Base-by-base conservation (phyloP, 2,329 filamentous ascomycete genomes). In the Aureobasidium pullulans region DNA sequence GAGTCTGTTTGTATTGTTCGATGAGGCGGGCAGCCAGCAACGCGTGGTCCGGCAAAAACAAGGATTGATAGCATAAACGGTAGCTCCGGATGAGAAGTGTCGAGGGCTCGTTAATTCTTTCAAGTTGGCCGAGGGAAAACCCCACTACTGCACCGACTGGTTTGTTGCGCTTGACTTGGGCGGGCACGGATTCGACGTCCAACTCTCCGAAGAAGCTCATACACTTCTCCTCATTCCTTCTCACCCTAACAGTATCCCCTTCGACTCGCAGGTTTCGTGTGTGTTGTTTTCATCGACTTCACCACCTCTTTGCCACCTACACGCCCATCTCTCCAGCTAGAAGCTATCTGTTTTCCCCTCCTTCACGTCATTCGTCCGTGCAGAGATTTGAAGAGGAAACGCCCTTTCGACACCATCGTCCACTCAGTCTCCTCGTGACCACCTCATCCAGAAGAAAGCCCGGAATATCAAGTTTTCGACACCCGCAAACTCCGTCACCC, bases 301-400 rank as follows among this genome's bases (percentile, higher is more conserved):
- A 54, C 50, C 34, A 42, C 37, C 29, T 31, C 37, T 43, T 19
- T 29, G 28, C 37, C 39, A 13, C 6, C 39, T 46, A 23, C 19
- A 16, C 43, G 43, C 16, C 29, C 11, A 23, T 23, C 7, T 36
- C 6, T 32, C 10, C 32, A 49, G 16, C 47, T 49, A 49, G 6
- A 11, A 49, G 47, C 47, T 37, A 16, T 19, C 10, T 36, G 34
- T 36, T 36, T 13, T 32, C 48, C 32, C 32, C 11, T 19, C 39
- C 32, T 8, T n/a, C 43, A 57, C 52, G 52, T 57, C 52, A 57
- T 57, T 52, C 28, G 42, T 46, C 42, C 42, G 40, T 57, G 52
- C 52, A 57, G 42, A 57, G 42, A 57, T 44, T 57, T 57, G 39
- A 46, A 57, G 11, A 34, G 52, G 52, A 46, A 57, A 57, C 52